Evolutionary conservation across 1,284 basidiomycete genomes (phyloP).

Genomic region (Ceratobasidium sp.): DNA sequence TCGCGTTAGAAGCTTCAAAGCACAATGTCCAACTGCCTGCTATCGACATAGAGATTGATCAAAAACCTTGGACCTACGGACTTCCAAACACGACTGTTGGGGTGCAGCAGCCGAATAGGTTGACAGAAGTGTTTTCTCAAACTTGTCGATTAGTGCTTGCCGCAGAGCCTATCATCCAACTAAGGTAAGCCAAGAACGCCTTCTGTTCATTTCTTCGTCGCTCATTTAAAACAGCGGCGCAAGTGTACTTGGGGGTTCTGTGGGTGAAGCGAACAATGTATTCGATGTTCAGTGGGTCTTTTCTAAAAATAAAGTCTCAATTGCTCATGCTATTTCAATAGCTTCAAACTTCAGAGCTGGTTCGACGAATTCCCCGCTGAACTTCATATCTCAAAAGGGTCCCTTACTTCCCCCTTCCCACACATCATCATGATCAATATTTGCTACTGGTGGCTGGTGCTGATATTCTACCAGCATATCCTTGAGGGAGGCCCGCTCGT

Average conservation of each 20-base stretch:
- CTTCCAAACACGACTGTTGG: background rate
- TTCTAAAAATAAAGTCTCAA: background rate
- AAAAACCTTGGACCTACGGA: background rate
- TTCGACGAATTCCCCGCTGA: background rate
- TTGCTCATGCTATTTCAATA: background rate
- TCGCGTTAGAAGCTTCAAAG: background rate
- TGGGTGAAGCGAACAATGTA: background rate
- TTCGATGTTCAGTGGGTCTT: background rate
- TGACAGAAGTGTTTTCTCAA: background rate
- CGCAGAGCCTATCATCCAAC: background rate
- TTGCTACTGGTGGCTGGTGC: conserved; percentile 6
- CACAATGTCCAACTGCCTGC: background rate
- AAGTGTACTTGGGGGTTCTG: background rate
- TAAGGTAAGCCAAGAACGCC: background rate
- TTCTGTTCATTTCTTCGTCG: background rate
- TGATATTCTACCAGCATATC: background rate
- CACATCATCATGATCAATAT: conserved; percentile 2
- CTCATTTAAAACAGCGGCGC: background rate
- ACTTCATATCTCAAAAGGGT: conserved; percentile 40
- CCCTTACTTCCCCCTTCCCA: conserved; percentile 44
- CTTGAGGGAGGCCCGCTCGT: background rate
- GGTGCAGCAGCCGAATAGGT: background rate
- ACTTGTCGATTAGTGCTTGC: background rate
- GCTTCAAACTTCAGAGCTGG: background rate
- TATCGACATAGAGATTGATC: background rate